These are phyloP conservation scores for Rhododendron ovatum DNA, from an alignment of 148 eudicot genomes.

Conservation along the genomic window DNA sequence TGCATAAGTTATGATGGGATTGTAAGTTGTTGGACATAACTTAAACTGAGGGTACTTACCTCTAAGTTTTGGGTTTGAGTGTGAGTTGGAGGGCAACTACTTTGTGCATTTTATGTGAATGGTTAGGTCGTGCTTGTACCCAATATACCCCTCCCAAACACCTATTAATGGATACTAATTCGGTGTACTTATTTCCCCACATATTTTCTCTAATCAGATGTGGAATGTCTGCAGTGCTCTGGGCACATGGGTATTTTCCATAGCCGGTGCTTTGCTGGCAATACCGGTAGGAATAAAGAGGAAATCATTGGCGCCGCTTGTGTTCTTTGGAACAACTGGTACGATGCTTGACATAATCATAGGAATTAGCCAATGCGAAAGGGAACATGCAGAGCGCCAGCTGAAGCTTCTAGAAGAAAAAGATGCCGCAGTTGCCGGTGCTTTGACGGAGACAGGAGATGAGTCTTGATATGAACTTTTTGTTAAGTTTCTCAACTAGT, in stretches of 20 bases:
- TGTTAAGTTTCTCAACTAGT: background rate
- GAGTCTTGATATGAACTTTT: constrained; percentile 19
- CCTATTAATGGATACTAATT: background rate
- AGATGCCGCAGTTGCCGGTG: constrained; percentile 33
- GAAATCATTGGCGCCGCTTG: constrained; percentile 87
- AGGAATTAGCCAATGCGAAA: constrained; percentile 88
- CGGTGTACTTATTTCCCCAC: background rate
- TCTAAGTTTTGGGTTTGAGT: background rate
- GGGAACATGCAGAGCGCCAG: constrained; percentile 95
- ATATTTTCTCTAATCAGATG: background rate
- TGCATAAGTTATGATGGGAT: background rate
- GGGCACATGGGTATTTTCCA: constrained; percentile 98
- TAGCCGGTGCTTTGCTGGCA: constrained; percentile 86
- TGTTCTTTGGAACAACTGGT: constrained; percentile 94
- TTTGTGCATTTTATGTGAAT: background rate
- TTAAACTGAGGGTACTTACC: background rate
- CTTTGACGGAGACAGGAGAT: constrained; percentile 14
- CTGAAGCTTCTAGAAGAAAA: constrained; percentile 78
- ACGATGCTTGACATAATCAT: constrained; percentile 96
- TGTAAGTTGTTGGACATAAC: background rate
- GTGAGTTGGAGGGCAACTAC: background rate
- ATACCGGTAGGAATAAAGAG: constrained; percentile 90
- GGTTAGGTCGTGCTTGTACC: background rate
- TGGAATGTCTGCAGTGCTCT: constrained; percentile 55
- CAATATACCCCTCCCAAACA: background rate